A percentile compares a stretch with the other conserved stretches of the same genome.
phyloP scores from a whole-genome alignment of 495 filamentous ascomycete species.

The Penicillium maclennaniae region DNA sequence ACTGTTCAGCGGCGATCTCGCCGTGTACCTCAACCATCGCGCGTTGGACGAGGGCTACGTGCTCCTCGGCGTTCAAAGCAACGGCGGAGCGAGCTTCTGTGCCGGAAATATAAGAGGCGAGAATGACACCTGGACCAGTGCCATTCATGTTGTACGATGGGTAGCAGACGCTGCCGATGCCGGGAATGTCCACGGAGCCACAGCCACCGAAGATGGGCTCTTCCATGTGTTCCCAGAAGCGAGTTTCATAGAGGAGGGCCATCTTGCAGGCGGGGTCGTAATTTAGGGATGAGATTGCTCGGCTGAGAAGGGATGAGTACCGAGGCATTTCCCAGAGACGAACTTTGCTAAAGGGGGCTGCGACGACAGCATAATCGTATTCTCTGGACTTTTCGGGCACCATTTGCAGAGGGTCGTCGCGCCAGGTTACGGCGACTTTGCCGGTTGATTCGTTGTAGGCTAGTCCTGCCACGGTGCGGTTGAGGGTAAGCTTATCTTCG shows the following conservation, averaged over 20 bases:
- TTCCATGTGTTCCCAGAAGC: constrained; percentile 65
- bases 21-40: constrained; percentile 62
- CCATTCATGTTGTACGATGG: constrained; percentile 61
- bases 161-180: constrained; percentile 58
- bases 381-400: constrained; percentile 40
- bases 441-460: constrained; percentile 36
- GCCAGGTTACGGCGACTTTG: constrained; percentile 48
- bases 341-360: constrained; percentile 58
- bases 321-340: constrained; percentile 50
- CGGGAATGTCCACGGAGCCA: constrained; percentile 53
- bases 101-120: constrained; percentile 52
- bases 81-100: constrained; percentile 44
- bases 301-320: constrained; percentile 48
- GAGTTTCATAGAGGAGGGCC: constrained; percentile 56
- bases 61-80: constrained; percentile 46
- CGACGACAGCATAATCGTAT: constrained; percentile 63
- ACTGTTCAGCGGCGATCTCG: constrained; percentile 50
- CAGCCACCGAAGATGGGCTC: constrained; percentile 63
- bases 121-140: constrained; percentile 57
- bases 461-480: constrained; percentile 46
- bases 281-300: constrained; percentile 57
- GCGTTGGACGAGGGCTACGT: constrained; percentile 52
- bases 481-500: constrained; percentile 49
- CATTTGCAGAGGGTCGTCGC: constrained; percentile 36
- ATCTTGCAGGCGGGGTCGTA: constrained; percentile 62